phyloP scores from a whole-genome alignment of 768 basidiomycete species.

The Boletus edulis region DNA sequence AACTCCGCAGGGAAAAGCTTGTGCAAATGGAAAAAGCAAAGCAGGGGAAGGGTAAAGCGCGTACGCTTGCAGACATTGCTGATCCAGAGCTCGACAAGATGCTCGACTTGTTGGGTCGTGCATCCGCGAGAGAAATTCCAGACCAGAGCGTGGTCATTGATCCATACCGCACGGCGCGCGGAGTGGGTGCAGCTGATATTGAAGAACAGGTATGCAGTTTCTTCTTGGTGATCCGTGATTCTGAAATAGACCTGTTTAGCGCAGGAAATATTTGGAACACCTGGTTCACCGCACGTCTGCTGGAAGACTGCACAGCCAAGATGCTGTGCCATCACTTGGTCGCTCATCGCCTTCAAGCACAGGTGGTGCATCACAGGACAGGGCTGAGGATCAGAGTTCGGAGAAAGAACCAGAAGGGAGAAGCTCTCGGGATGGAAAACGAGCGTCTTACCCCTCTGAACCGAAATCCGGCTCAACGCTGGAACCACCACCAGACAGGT shows the following conservation, averaged over 20 bases:
- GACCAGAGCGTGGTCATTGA: conserved; percentile 72
- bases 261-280: conserved; percentile 72
- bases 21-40: conserved; percentile 71
- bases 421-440: conserved; percentile 16
- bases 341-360: conserved; percentile 28
- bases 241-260: conserved; percentile 37
- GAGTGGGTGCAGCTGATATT: conserved; percentile 52
- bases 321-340: conserved; percentile 49
- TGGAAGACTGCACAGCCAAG: conserved; percentile 77
- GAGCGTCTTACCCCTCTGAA: conserved; percentile 19
- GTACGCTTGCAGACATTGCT: conserved; percentile 32
- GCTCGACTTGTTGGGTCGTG: conserved; percentile 66
- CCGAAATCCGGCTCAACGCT: conserved; percentile 9
- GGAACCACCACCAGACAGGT: conserved; percentile 20
- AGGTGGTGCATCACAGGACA: background rate
- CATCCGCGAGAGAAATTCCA: conserved; percentile 61
- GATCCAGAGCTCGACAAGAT: conserved; percentile 64
- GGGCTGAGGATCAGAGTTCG: background rate
- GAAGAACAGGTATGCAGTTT: conserved; percentile 54
- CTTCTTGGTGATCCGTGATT: conserved; percentile 1
- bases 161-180: conserved; percentile 57
- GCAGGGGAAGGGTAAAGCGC: conserved; percentile 51
- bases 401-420: conserved; percentile 1
- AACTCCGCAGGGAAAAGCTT: conserved; percentile 69
- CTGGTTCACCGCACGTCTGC: conserved; percentile 68